Percentiles rank a stretch among this genome's conserved stretches.
Conservation (phyloP, 2,329 filamentous ascomycete genomes). For the Claviceps monticola region DNA sequence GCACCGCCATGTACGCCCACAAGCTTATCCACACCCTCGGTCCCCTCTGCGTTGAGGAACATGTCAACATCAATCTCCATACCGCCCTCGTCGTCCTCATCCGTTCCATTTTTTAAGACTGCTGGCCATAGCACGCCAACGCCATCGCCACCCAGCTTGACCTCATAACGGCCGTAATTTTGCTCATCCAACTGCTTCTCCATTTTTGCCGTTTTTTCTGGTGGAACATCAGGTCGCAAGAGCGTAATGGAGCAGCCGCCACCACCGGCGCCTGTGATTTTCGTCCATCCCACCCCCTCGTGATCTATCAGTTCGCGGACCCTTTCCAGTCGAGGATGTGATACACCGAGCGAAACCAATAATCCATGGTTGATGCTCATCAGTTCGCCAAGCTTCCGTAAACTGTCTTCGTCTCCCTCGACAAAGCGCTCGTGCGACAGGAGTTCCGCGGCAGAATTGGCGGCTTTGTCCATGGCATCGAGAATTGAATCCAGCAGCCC, state of each 20-base stretch:
- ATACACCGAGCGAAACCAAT: constrained; percentile 81
- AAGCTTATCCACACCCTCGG: constrained; percentile 71
- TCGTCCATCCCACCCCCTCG: constrained; percentile 87
- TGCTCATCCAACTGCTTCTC: constrained; percentile 52
- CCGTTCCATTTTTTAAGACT: constrained; percentile 71
- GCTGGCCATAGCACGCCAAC: constrained; percentile 92
- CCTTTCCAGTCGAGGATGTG: constrained; percentile 82
- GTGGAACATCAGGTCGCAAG: constrained; percentile 51
- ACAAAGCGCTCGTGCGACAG: constrained; percentile 54
- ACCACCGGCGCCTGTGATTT: constrained; percentile 88
- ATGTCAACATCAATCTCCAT: constrained; percentile 85
- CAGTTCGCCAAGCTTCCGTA: constrained; percentile 70
- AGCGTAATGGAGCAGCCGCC: constrained; percentile 93
- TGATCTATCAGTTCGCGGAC: constrained; percentile 85
- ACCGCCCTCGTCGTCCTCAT: constrained; percentile 63
- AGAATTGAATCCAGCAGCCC: constrained; percentile 69
- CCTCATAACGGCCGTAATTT: constrained; percentile 75
- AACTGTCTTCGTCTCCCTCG: constrained; percentile 42
- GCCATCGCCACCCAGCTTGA: constrained; percentile 82
- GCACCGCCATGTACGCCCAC: constrained; percentile 63
- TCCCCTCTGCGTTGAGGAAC: constrained; percentile 70
- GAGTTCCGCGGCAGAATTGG: constrained; percentile 38
- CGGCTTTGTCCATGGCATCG: constrained; percentile 68
- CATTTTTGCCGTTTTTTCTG: constrained; percentile 45
- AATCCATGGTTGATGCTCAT: constrained; percentile 92